A percentile compares a stretch with the other conserved stretches of the same genome.
These are phyloP conservation scores for Myxozyma lipomycoides DNA, from an alignment of 805 yeast species.

Conservation along the genomic window DNA sequence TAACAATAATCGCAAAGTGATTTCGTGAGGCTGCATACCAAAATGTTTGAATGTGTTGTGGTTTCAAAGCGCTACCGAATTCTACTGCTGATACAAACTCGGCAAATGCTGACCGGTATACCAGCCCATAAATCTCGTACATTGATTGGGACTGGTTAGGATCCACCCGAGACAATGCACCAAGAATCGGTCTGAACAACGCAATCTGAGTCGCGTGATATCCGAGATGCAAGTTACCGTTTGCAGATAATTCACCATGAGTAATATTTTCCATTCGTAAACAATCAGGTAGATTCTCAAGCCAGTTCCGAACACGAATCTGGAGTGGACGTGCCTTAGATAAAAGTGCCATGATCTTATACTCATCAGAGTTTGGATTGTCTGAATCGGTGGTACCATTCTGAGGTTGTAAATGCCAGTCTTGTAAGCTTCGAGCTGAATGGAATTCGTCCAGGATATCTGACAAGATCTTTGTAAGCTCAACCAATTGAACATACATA, in stretches of 20 bases:
- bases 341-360: constrained; percentile 16
- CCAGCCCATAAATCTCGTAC: constrained; percentile 27
- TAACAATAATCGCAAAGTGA: constrained; percentile 30
- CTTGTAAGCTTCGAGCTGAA: constrained; percentile 22
- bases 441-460: constrained; percentile 34
- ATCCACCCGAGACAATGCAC: constrained; percentile 26
- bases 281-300: constrained; percentile 35
- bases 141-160: constrained; percentile 14
- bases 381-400: neutral
- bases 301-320: constrained; percentile 38
- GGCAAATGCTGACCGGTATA: constrained; percentile 30
- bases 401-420: neutral
- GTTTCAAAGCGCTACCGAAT: constrained; percentile 27
- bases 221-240: constrained; percentile 31
- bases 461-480: constrained; percentile 36
- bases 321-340: constrained; percentile 29
- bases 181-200: constrained; percentile 29
- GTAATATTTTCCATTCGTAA: constrained; percentile 30
- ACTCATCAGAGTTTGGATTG: constrained; percentile 12
- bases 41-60: constrained; percentile 33
- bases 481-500: constrained; percentile 37
- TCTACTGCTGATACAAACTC: constrained; percentile 32
- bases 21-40: constrained; percentile 33
- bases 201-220: constrained; percentile 33
- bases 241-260: constrained; percentile 30